These are phyloP conservation scores for Flammula alnicola DNA, from an alignment of 1,284 basidiomycete species.

Conservation along the genomic window DNA sequence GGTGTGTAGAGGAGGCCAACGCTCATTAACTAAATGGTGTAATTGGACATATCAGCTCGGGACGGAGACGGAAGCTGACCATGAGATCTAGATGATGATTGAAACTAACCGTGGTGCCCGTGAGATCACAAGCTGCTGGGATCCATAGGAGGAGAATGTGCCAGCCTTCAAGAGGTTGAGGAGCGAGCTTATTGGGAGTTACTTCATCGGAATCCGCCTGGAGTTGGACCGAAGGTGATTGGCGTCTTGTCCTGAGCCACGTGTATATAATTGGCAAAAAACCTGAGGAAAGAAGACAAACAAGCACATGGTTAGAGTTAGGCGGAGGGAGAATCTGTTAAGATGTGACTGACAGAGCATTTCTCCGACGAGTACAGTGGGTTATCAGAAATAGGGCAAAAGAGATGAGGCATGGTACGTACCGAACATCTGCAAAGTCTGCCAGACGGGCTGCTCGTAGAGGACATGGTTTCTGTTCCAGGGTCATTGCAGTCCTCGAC, in stretches of 20 bases:
- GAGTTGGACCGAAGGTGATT: conserved; percentile 62
- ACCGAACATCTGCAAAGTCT: conserved; percentile 94
- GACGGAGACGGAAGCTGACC: no score
- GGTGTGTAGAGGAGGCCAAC: conserved; percentile 94
- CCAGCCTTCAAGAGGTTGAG: conserved; percentile 64
- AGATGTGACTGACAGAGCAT: conserved; percentile 77
- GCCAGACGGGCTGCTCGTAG: conserved; percentile 94
- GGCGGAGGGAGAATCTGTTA: conserved; percentile 20
- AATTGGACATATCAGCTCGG: neutral
- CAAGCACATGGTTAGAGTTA: conserved; percentile 34
- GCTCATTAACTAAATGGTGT: conserved; percentile 81
- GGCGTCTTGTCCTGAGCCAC: conserved; percentile 56
- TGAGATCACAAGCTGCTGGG: conserved; percentile 88
- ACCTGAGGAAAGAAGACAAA: conserved; percentile 65
- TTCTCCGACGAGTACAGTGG: conserved; percentile 75
- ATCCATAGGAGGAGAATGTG: conserved; percentile 81
- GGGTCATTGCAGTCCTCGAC: conserved; percentile 83
- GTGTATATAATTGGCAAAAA: conserved; percentile 83
- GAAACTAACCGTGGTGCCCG: conserved; percentile 77
- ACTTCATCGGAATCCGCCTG: conserved; percentile 48
- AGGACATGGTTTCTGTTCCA: conserved; percentile 62
- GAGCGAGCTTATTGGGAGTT: conserved; percentile 49
- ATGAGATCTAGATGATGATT: no score
- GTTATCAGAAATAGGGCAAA: conserved; percentile 24
- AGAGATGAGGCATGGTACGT: conserved; percentile 43